Evolutionary conservation across 2,329 filamentous ascomycete species (phyloP), one percentile per base, ranked within the genome.

Genomic region (Ophiocordyceps robertsii): DNA sequence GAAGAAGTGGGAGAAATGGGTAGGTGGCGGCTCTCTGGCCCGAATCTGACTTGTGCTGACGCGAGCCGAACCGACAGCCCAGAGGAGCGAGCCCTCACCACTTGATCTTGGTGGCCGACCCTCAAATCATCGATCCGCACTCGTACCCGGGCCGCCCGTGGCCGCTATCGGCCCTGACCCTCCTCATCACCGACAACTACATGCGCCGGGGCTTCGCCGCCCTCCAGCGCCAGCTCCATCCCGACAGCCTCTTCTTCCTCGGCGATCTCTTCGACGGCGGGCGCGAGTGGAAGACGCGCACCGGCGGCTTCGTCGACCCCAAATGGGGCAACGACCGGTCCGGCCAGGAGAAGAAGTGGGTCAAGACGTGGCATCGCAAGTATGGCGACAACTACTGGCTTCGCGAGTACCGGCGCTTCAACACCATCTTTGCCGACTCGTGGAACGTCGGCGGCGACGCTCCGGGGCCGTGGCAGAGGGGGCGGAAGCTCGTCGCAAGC

Each of bases 211-310:
- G 84, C 9, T 96, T 93, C 59, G 74, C 70, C n/a, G 73, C 81
- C 42, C 72, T 96, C 44, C 87, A 95, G 55, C 66, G 73, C 16
- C 66, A 76, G 16, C 69, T 96, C 13, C 75, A 76, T n/a, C 92
- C 92, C 0, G 87, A 95, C 57, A 89, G 84, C 14, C 69, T 94
- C 1, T 77, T 95, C 56, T 96, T 98, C 56, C 68, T 98, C 0
- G 92, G 92, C 8, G 92, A 98, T 57, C 67, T 98, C 1, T 95
- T 98, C 54, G 92, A 98, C 56, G 92, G 92, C 4, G 92, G 92
- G 9, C 76, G 92, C 51, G 92, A 98, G 67, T 98, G 92, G 92
- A 83, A 81, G 51, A 90, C 89, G 12, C 66, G 62, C 3, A 69
- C 69, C 21, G 81, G 75, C 37, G 61, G 70, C 38, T 77, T 77